Conservation (phyloP, 768 basidiomycete species). For the Cystofilobasidium macerans region DNA sequence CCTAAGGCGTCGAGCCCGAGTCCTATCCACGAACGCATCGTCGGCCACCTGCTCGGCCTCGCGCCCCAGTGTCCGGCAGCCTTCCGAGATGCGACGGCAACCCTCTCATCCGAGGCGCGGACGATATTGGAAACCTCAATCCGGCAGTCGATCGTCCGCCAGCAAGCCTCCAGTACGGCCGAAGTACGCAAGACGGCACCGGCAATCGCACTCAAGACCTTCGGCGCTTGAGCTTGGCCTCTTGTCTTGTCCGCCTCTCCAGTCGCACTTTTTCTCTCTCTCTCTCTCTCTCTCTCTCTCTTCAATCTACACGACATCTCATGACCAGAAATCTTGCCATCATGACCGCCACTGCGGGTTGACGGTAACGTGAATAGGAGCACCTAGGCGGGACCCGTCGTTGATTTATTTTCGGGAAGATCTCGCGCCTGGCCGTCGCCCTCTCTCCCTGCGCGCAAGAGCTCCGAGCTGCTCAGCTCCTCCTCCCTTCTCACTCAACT, state of each 20-base stretch:
- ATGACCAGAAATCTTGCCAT: too few relatives aligned
- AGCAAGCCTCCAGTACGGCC: not conserved
- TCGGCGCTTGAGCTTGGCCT: too few relatives aligned
- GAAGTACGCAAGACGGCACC: conserved; percentile 8
- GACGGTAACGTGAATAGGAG: too few relatives aligned
- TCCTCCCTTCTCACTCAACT: too few relatives aligned
- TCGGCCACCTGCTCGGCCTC: conserved; percentile 58
- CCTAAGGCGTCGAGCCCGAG: conserved; percentile 42
- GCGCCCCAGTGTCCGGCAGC: conserved; percentile 59
- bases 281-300: too few relatives aligned
- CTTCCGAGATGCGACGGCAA: conserved; percentile 74
- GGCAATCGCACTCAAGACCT: conserved; percentile 11
- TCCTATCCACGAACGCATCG: conserved; percentile 49
- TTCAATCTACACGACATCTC: too few relatives aligned
- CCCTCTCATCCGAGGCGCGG: conserved; percentile 50
- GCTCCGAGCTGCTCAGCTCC: too few relatives aligned
- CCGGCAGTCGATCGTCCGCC: conserved; percentile 51
- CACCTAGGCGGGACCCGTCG: not conserved
- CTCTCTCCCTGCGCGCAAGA: too few relatives aligned
- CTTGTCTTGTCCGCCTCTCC: too few relatives aligned
- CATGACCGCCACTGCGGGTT: too few relatives aligned
- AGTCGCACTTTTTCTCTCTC: too few relatives aligned
- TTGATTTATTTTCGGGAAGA: not conserved
- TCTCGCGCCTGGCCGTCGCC: too few relatives aligned
- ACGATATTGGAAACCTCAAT: conserved; percentile 65